Base-by-base conservation (phyloP, 2,329 filamentous ascomycete species). In the Pleurostoma richardsiae region DNA sequence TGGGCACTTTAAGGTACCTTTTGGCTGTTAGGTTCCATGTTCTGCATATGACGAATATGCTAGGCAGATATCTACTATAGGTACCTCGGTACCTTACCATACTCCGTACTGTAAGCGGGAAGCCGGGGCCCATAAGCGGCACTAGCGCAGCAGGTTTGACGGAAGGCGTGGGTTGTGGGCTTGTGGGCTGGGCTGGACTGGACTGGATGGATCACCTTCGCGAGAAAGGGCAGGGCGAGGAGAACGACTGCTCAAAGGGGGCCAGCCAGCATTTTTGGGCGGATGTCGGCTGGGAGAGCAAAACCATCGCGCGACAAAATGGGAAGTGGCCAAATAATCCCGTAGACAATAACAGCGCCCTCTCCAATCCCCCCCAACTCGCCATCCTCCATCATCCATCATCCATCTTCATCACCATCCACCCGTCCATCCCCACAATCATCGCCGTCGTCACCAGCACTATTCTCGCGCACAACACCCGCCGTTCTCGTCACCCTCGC, bases 201-300 rank as follows among this genome's bases (percentile, higher is more conserved):
- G 42, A 50, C 40, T 50, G 45, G 54, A 56, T 58, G 55, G 55
- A 60, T 59, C 58, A 59, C 55, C 58, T 60, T 56, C 56, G 54
- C 53, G 55, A 58, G 54, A 58, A 55, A 49, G 52, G 55, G 52
- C 54, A 54, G 33, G 50, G 52, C 55, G 33, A 29, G 58, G 56
- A 54, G 44, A 49, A 41, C 41, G 56, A 54, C 49, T 53, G 57
- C 8, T 55, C 55, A 59, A 59, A 58, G 55, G 58, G 53, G 53
- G 53, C 29, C 19, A 19, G 19, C 19, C 19, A 19, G 19, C 19
- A 19, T 19, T 19, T 19, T 19, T 19, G 19, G 19, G 19, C 19
- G 19, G 19, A 19, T 51, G 51, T 51, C 59, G 48, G 52, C 52
- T 46, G 54, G 43, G 39, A 27, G 44, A 11, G 30, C 27, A 27